Evolutionary conservation across 371 early-diverging fungal species (phyloP).

Genomic region (Mucor irregularis): DNA sequence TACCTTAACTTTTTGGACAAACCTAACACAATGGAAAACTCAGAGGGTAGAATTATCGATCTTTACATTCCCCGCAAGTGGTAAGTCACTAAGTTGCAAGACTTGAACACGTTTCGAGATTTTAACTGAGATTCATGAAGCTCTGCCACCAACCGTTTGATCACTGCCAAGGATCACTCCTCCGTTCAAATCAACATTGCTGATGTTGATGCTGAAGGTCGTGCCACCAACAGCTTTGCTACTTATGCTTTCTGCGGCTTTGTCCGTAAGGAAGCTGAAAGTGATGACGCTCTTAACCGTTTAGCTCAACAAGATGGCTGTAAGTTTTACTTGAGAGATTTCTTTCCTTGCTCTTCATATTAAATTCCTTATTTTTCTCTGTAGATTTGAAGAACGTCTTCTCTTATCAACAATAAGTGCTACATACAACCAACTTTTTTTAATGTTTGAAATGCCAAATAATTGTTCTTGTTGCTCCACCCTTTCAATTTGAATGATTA

Average conservation of each 20-base stretch:
- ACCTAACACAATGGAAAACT: constrained; percentile 61
- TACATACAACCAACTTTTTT: constrained; percentile 15
- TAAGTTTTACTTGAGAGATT: constrained; percentile 39
- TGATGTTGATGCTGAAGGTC: constrained; percentile 91
- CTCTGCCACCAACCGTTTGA: constrained; percentile 57
- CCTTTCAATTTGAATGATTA: constrained; percentile 80
- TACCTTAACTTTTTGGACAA: constrained; percentile 13
- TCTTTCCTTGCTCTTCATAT: too few relatives aligned
- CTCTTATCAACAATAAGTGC: constrained; percentile 49
- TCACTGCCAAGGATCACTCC: constrained; percentile 91
- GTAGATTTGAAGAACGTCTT: constrained; percentile 55
- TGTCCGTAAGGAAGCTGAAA: constrained; percentile 89
- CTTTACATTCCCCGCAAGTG: constrained; percentile 97
- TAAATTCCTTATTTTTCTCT: background rate
- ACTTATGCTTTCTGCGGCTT: constrained; percentile 95
- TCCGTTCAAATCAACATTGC: constrained; percentile 97
- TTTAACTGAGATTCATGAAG: constrained; percentile 16
- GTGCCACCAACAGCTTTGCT: constrained; percentile 72
- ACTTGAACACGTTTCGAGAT: background rate
- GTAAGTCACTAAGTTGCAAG: constrained; percentile 44
- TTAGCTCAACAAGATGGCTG: constrained; percentile 89
- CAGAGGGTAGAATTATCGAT: constrained; percentile 79
- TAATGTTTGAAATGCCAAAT: constrained; percentile 68
- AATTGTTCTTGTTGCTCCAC: constrained; percentile 94
- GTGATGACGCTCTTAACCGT: constrained; percentile 97